phyloP scores from a whole-genome alignment of 1,284 basidiomycete genomes.

The Agaricales sp. region DNA sequence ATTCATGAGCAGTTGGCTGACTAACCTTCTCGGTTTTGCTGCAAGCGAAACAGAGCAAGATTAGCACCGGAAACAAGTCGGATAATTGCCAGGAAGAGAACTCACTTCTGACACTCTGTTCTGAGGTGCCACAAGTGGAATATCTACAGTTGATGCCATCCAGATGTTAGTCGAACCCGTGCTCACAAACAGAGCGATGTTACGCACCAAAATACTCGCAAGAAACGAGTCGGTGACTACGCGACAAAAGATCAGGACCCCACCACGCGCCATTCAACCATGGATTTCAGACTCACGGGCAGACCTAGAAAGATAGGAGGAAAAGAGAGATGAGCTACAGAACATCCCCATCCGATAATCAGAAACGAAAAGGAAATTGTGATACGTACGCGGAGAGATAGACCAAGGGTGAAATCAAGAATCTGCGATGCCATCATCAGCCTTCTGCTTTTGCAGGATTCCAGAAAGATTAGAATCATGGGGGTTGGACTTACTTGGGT shows the following conservation, averaged over 20 bases:
- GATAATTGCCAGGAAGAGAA: not conserved
- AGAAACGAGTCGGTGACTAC: not conserved
- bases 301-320: not conserved
- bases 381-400: not conserved
- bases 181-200: not conserved
- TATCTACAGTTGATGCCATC: not conserved
- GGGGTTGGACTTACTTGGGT: not conserved
- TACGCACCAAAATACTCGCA: not conserved
- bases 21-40: not conserved
- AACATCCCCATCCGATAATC: too few species aligned
- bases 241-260: not conserved
- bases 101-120: not conserved
- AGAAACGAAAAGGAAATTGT: not conserved
- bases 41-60: not conserved
- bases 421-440: not conserved
- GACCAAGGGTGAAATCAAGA: not conserved
- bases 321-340: not conserved
- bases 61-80: not conserved
- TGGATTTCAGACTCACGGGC: not conserved
- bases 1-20: not conserved
- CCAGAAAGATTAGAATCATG: not conserved
- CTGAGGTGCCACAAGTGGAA: not conserved
- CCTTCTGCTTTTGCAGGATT: not conserved
- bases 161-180: not conserved
- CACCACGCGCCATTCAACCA: not conserved